Percentiles rank a stretch among this genome's conserved stretches.
phyloP scores from a whole-genome alignment of 2,329 filamentous ascomycete genomes.

The Incumbomyces lentus region DNA sequence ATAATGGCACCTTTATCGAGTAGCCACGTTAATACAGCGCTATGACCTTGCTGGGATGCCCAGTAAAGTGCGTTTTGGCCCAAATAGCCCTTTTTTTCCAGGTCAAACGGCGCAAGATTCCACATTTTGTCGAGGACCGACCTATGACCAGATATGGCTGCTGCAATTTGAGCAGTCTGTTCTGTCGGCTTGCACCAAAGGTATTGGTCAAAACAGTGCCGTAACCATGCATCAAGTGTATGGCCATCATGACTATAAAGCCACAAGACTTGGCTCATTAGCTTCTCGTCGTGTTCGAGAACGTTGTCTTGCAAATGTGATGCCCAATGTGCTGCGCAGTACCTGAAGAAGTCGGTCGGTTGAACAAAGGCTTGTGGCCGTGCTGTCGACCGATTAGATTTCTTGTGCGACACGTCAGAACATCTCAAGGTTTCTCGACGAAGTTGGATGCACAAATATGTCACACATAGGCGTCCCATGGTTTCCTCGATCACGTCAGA shows the following conservation, averaged over 20 bases:
- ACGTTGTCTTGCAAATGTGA: neutral
- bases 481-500: neutral
- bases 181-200: too few species aligned
- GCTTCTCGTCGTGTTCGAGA: neutral
- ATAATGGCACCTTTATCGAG: conserved; percentile 7
- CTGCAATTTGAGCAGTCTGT: neutral
- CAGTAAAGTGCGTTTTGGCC: neutral
- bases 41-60: neutral
- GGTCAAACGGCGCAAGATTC: neutral
- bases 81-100: neutral
- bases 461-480: neutral
- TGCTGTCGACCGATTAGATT: neutral
- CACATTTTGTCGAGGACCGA: neutral
- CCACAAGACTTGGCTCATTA: neutral
- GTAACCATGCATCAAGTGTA: neutral
- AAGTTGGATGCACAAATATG: neutral
- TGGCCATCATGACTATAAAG: neutral
- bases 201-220: too few species aligned
- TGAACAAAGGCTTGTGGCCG: neutral
- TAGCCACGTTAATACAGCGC: conserved; percentile 5
- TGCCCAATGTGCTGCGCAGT: neutral
- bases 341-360: neutral
- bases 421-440: neutral
- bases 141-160: neutral
- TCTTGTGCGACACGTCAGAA: neutral